These are phyloP conservation scores for Sporodiniella umbellata DNA, from an alignment of 371 early-diverging fungal species.

Conservation along the genomic window DNA sequence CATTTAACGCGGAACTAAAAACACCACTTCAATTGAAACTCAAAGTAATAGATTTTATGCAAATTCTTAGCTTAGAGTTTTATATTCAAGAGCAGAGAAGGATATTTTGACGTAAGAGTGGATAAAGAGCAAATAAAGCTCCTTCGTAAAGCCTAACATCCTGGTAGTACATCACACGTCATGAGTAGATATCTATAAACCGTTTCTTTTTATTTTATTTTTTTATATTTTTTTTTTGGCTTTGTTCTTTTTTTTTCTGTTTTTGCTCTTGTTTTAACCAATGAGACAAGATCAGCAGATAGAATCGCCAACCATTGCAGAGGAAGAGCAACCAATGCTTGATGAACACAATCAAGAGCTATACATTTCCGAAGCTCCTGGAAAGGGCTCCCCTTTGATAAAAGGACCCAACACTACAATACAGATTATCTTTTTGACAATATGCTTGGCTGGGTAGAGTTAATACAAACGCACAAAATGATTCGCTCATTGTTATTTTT, in stretches of 20 bases:
- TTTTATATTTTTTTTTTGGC: not conserved
- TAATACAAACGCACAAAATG: not conserved
- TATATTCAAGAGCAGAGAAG: no score
- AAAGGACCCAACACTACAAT: slow-evolving; percentile 35
- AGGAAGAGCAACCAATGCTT: slow-evolving; percentile 5
- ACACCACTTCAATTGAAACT: no score
- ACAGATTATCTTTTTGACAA: slow-evolving; percentile 37
- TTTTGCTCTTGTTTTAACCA: no score
- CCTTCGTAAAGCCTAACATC: no score
- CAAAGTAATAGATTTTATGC: no score
- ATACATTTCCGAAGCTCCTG: no score
- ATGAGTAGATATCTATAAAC: not conserved
- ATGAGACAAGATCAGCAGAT: not conserved
- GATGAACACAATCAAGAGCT: no score
- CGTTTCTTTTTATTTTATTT: not conserved
- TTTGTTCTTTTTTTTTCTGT: no score
- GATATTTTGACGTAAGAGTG: no score
- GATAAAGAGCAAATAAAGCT: no score
- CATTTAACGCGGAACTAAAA: no score
- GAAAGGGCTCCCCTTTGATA: slow-evolving; percentile 21
- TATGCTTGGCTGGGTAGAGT: slow-evolving; percentile 29
- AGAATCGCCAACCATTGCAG: not conserved
- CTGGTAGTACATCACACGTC: not conserved
- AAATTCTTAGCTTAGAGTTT: not conserved
- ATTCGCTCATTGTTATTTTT: not conserved